A percentile compares a stretch with the other conserved stretches of the same genome.
These are phyloP conservation scores for Capsella bursapastoris DNA, from an alignment of 345 rosid species.

Conservation along the genomic window DNA sequence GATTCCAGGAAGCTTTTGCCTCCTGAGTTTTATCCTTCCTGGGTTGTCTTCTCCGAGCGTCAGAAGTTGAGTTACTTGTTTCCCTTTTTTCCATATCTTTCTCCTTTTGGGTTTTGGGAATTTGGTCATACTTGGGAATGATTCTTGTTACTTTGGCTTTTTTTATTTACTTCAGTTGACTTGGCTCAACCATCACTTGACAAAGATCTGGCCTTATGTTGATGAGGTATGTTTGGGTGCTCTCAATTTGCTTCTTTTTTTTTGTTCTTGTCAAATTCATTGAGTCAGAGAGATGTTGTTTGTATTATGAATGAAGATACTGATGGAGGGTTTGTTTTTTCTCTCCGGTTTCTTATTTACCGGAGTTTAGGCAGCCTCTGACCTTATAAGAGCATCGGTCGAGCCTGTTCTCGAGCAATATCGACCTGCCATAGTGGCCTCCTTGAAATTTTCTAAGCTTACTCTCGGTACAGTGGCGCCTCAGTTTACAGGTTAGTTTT, in stretches of 20 bases:
- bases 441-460: constrained; percentile 89
- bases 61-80: constrained; percentile 68
- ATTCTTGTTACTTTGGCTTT: constrained; percentile 28
- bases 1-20: constrained; percentile 95
- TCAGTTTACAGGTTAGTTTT: constrained; percentile 91
- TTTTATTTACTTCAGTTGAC: constrained; percentile 63
- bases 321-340: background rate
- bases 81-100: background rate
- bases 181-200: constrained; percentile 88
- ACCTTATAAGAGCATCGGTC: constrained; percentile 78
- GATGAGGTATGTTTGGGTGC: constrained; percentile 53
- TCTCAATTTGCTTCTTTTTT: background rate
- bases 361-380: constrained; percentile 88
- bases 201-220: constrained; percentile 98
- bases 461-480: constrained; percentile 99
- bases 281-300: constrained; percentile 15
- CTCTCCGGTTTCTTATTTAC: background rate
- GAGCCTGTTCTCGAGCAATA: constrained; percentile 95
- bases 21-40: constrained; percentile 78
- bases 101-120: background rate
- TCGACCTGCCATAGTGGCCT: constrained; percentile 85
- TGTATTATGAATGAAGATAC: constrained; percentile 7
- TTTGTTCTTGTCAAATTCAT: background rate
- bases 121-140: constrained; percentile 32
- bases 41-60: constrained; percentile 95